Evolutionary conservation across 1,139 yeast species (phyloP).

Genomic region (Yamadazyma mexicana): DNA sequence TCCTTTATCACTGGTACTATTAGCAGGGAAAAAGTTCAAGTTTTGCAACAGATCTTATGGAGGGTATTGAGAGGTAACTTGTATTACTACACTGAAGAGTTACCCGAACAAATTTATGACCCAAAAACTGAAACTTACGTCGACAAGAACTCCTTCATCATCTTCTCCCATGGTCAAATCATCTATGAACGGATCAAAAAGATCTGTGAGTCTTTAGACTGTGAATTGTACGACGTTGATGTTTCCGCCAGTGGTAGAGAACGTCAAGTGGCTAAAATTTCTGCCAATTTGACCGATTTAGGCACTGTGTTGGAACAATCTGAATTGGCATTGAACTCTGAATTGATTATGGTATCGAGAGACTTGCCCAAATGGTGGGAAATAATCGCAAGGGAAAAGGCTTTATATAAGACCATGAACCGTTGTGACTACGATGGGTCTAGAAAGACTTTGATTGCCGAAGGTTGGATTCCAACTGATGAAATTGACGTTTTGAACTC

Average conservation of each 20-base stretch:
- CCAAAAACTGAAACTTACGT: constrained; percentile 31
- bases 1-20: constrained; percentile 82
- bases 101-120: constrained; percentile 50
- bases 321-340: constrained; percentile 64
- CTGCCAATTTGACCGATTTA: constrained; percentile 56
- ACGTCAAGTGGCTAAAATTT: constrained; percentile 57
- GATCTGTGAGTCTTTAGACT: constrained; percentile 49
- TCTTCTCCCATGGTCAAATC: constrained; percentile 45
- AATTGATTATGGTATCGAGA: constrained; percentile 69
- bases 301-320: constrained; percentile 54
- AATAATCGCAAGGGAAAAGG: constrained; percentile 67
- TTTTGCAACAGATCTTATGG: constrained; percentile 89
- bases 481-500: constrained; percentile 43
- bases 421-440: constrained; percentile 64
- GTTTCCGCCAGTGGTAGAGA: constrained; percentile 26
- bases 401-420: constrained; percentile 67
- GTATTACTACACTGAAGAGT: constrained; percentile 68
- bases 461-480: constrained; percentile 78
- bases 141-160: constrained; percentile 43
- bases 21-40: constrained; percentile 63
- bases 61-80: constrained; percentile 89
- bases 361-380: constrained; percentile 74
- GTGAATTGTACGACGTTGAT: constrained; percentile 42
- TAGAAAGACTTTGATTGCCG: constrained; percentile 66
- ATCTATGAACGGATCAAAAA: constrained; percentile 42